Base-by-base conservation (phyloP, 192 early-diverging fungal species). In the Endogone sp. region DNA sequence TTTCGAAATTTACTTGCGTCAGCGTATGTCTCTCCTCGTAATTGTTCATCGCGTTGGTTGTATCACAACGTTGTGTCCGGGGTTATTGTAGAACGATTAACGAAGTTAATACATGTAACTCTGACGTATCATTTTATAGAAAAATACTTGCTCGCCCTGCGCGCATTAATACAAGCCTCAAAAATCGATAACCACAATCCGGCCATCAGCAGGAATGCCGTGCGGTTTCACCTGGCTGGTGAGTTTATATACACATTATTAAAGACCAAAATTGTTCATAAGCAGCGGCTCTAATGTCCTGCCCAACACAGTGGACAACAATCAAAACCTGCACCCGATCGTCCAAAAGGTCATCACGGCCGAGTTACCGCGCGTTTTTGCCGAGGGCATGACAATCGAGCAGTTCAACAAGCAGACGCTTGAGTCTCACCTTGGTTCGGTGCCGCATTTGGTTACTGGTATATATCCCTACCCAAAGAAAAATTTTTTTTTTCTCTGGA, bases 81-180 rank as follows among this genome's bases (percentile, higher is more conserved):
- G 56, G 56, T n/a, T 56, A 56, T 58, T 4, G 6, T 56, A 28
- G 6, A 49, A 22, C 54, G n/a, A 28, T 63, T 63, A 26, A 20
- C 8, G 37, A n/a, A n/a, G n/a, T n/a, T n/a, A n/a, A n/a, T n/a
- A n/a, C n/a, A n/a, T n/a, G n/a, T n/a, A n/a, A n/a, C 37, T 13
- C 13, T 44, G 4, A 44, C 37, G 37, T 13, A 44, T 44, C 13
- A 44, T 44, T 8, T 44, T 13, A 44, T 13, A 89, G 86, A 86
- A 63, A 93, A 90, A 68, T 84, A 79, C 58, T 63, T 92, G 29
- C 78, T 94, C 31, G 93, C 90, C 0, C 61, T 90, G 54, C 84
- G 81, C 71, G 70, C 82, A 28, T 67, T 94, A 65, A 65, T 86
- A 24, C 84, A 82, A 26, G 83, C 84, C 0, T 57, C 64, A 56